phyloP scores from a whole-genome alignment of 2,329 filamentous ascomycete genomes.

The Chalara sp. region DNA sequence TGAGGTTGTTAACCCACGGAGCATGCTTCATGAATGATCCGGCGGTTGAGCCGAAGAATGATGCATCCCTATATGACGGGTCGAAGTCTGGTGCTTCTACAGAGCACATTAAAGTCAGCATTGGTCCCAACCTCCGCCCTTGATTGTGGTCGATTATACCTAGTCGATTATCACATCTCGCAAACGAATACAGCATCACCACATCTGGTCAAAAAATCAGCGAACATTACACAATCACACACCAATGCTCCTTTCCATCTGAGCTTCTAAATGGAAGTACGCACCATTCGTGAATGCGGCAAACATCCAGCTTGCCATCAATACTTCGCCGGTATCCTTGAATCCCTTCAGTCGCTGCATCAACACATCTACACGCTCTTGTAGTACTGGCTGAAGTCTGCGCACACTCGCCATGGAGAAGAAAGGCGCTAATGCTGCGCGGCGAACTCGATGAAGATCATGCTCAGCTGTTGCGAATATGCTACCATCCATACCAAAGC shows the following conservation, averaged over 20 bases:
- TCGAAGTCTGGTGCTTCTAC: conserved; percentile 15
- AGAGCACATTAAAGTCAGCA: too few species aligned
- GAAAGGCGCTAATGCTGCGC: conserved; percentile 14
- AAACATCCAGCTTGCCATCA: conserved; percentile 7
- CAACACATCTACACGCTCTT: conserved; percentile 9
- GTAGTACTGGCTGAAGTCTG: conserved; percentile 14
- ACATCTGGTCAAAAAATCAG: conserved; percentile 13
- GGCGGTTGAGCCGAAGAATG: conserved; percentile 8
- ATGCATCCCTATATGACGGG: conserved; percentile 13
- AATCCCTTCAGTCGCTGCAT: conserved; percentile 7
- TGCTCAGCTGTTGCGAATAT: conserved; percentile 11
- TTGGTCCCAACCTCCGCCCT: too few species aligned
- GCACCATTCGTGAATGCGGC: conserved; percentile 9
- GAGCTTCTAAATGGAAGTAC: neutral
- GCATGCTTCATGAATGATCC: conserved; percentile 12
- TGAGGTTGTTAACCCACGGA: conserved; percentile 9
- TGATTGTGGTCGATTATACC: too few species aligned
- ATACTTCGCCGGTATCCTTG: conserved; percentile 2
- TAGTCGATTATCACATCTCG: conserved; percentile 7
- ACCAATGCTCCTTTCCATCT: too few species aligned
- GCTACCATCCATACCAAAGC: conserved; percentile 3
- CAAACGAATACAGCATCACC: conserved; percentile 24
- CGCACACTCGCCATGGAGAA: conserved; percentile 14
- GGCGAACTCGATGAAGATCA: conserved; percentile 13
- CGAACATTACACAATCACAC: neutral